Evolutionary conservation across 2,329 filamentous ascomycete species (phyloP).

Genomic region (Cadophora malorum): DNA sequence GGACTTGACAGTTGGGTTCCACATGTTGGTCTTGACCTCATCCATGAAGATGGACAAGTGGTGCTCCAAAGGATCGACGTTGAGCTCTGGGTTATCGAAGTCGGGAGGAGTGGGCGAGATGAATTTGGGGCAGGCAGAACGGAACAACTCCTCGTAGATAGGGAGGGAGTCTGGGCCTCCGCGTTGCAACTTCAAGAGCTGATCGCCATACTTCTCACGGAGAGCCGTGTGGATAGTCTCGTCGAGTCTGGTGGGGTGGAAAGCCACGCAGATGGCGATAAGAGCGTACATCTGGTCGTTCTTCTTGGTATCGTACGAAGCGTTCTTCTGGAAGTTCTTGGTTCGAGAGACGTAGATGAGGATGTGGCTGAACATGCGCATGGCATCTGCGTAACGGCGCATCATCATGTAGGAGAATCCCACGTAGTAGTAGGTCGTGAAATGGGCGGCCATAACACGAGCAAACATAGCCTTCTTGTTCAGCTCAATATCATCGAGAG

Average conservation of each 20-base stretch:
- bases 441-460: slow-evolving; percentile 98
- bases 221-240: slow-evolving; percentile 99
- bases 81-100: slow-evolving; percentile 95
- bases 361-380: slow-evolving; percentile 99
- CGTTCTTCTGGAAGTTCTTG: slow-evolving; percentile 99
- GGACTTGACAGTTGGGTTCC: slow-evolving; percentile 95
- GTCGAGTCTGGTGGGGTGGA: slow-evolving; percentile 95
- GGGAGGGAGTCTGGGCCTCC: slow-evolving; percentile 94
- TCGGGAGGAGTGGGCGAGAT: slow-evolving; percentile 97
- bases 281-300: slow-evolving; percentile 99
- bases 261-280: slow-evolving; percentile 97
- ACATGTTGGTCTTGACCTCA: slow-evolving; percentile 99
- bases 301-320: slow-evolving; percentile 99
- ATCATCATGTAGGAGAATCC: slow-evolving; percentile 99
- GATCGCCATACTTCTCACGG: slow-evolving; percentile 98
- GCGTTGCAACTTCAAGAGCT: slow-evolving; percentile 94
- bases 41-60: slow-evolving; percentile 99
- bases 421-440: slow-evolving; percentile 99
- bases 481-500: slow-evolving; percentile 97
- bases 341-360: slow-evolving; percentile 97
- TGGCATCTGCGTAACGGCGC: slow-evolving; percentile 98
- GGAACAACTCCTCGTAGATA: slow-evolving; percentile 98
- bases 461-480: slow-evolving; percentile 99
- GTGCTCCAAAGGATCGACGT: slow-evolving; percentile 97
- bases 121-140: slow-evolving; percentile 97